Percentiles rank a stretch among this genome's conserved stretches.
Evolutionary conservation across 495 filamentous ascomycete genomes (phyloP).

Genomic region (Bacidia rubella): DNA sequence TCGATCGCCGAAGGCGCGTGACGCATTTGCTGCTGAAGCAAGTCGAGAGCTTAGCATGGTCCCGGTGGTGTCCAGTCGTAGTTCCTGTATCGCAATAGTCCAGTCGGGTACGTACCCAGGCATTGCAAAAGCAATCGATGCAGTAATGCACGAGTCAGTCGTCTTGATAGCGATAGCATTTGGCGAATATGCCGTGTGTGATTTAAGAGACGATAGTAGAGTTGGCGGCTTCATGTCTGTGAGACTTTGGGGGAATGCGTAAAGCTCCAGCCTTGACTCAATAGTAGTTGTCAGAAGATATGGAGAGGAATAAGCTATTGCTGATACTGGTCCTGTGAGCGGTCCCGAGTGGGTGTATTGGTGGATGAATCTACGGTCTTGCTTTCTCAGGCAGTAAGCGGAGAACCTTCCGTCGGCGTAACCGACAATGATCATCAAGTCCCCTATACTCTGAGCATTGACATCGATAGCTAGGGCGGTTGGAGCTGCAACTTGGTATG

Average conservation of each 20-base stretch:
- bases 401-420: slow-evolving; percentile 65
- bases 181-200: slow-evolving; percentile 66
- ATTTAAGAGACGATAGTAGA: slow-evolving; percentile 68
- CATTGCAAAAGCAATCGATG: slow-evolving; percentile 75
- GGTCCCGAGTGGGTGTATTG: slow-evolving; percentile 38
- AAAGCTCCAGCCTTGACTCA: slow-evolving; percentile 59
- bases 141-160: slow-evolving; percentile 45
- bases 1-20: background rate
- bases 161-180: slow-evolving; percentile 63
- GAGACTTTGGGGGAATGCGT: slow-evolving; percentile 37
- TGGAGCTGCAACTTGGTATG: slow-evolving; percentile 31
- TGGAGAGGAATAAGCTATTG: slow-evolving; percentile 59
- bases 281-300: slow-evolving; percentile 68
- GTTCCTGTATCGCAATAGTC: slow-evolving; percentile 82
- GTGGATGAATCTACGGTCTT: slow-evolving; percentile 27
- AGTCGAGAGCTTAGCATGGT: slow-evolving; percentile 43
- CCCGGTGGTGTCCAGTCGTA: slow-evolving; percentile 46
- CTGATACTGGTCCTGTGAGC: slow-evolving; percentile 45
- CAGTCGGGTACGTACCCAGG: slow-evolving; percentile 57
- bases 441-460: slow-evolving; percentile 20
- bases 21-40: slow-evolving; percentile 29
- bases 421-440: slow-evolving; percentile 51
- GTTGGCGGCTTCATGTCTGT: slow-evolving; percentile 28
- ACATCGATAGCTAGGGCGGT: slow-evolving; percentile 55
- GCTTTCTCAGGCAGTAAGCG: slow-evolving; percentile 46